Evolutionary conservation across 176 grass and related monocot species (phyloP).

Genomic region (Triticum aestivum): DNA sequence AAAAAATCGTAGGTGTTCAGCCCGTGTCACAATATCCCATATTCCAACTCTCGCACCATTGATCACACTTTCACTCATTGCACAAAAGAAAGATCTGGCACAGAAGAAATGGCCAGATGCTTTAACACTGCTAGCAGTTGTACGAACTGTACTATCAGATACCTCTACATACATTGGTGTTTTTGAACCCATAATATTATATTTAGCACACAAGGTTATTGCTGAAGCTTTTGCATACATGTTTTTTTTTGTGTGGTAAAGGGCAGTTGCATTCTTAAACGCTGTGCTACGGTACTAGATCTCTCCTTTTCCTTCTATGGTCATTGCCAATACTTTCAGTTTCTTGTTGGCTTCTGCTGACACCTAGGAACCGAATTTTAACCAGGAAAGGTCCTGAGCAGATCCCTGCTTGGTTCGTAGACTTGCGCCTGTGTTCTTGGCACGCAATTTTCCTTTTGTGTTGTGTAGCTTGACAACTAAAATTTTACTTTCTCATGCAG

Average conservation of each 20-base stretch:
- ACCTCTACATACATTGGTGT: neutral
- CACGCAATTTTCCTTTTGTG: slow-evolving; percentile 8
- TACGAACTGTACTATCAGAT: neutral
- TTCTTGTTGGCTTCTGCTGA: neutral
- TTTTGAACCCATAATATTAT: neutral
- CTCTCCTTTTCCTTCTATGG: slow-evolving; percentile 13
- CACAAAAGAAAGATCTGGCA: neutral
- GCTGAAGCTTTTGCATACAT: neutral
- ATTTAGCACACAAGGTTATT: neutral
- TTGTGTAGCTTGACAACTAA: slow-evolving; percentile 25
- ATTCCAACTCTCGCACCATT: neutral
- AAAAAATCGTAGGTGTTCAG: neutral
- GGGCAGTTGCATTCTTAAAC: neutral
- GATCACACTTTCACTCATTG: neutral
- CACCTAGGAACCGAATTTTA: neutral
- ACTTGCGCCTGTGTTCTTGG: neutral
- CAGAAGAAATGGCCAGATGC: neutral
- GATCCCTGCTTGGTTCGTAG: neutral
- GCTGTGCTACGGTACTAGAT: neutral
- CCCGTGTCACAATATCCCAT: neutral
- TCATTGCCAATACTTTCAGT: neutral
- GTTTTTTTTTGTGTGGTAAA: neutral
- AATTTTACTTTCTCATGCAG: slow-evolving; percentile 20
- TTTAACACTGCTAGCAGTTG: neutral
- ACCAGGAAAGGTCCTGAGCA: neutral